A percentile compares a stretch with the other conserved stretches of the same genome.
Evolutionary conservation across 345 rosid genomes (phyloP).

Genomic region (Gossypium anomalum): DNA sequence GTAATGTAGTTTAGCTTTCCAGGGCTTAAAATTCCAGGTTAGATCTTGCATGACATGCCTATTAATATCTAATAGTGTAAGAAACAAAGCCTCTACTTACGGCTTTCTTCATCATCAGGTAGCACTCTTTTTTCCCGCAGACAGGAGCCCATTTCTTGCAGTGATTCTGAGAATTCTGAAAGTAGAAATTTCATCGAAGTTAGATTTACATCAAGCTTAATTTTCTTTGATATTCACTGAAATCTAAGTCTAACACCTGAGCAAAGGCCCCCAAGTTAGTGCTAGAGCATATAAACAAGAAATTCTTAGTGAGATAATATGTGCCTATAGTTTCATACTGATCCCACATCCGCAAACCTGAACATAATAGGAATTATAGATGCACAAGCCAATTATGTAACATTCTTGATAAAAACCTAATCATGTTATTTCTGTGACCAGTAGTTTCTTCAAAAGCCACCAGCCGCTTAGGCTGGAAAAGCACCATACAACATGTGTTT

Average conservation of each 20-base stretch:
- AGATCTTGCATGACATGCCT: conserved; percentile 10
- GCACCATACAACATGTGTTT: neutral
- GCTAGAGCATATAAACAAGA: neutral
- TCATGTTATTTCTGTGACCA: neutral
- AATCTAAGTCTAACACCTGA: neutral
- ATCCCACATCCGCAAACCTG: neutral
- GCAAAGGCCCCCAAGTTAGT: neutral
- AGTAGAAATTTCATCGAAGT: conserved; percentile 13
- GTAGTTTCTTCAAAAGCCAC: neutral
- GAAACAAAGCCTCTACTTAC: conserved; percentile 34
- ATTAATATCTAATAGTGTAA: neutral
- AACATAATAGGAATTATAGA: neutral
- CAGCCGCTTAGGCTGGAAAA: neutral
- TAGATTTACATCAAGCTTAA: neutral
- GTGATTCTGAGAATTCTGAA: conserved; percentile 91
- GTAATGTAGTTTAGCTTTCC: neutral
- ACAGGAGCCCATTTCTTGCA: conserved; percentile 91
- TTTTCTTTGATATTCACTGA: neutral
- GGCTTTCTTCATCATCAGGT: conserved; percentile 65
- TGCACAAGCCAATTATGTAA: neutral
- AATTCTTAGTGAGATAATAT: neutral
- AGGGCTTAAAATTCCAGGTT: neutral
- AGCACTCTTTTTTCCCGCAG: conserved; percentile 65
- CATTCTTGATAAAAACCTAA: neutral
- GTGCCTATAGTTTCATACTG: neutral